Evolutionary conservation across 257 asterid genomes (phyloP), one percentile per base, ranked within the genome.

Genomic region (Sherardia arvensis): DNA sequence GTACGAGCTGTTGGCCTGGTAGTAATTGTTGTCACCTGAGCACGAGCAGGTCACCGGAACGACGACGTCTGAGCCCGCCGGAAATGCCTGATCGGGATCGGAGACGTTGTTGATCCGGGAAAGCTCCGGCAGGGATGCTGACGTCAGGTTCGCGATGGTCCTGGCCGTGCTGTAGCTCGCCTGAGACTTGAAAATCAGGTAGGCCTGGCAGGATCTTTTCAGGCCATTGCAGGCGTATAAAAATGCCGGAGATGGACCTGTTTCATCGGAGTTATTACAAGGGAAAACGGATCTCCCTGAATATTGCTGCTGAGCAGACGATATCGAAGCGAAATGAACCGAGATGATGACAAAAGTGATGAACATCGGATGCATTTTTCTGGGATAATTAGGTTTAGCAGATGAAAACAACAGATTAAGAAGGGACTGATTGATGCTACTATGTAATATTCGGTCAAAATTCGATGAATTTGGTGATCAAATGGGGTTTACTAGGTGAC

Each of bases 31-130:
- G 2, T 38, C 65, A 17, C 87, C 81, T 18, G 79, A 71, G 69
- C 96, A 85, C 2, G 83, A 79, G 63, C 95, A 87, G 7, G 55
- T 72, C 20, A 73, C 85, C 0, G 94, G 94, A 15, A 85, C 68
- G 4, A 85, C 69, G n/a, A 87, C 75, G 9, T 74, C 88, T 9
- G 17, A 63, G 21, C 68, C 84, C 4, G 51, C 67, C 34, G 78
- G 75, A 43, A 85, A 48, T 47, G 20, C 8, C 51, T 70, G 6
- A 10, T 48, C 63, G 1, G 82, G 73, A 62, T 7, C 53, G 2
- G 89, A 73, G 78, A 85, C 30, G 17, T 77, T 74, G 75, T 87
- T 85, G 54, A 85, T 48, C 8, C 27, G 76, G 5, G 81, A 78
- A 7, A 85, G 51, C 62, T 73, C 75, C 21, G 0, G 53, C 0